Evolutionary conservation across 306 rosid species (phyloP), one percentile per base, ranked within the genome.

Genomic region (Begonia fuchsioides): DNA sequence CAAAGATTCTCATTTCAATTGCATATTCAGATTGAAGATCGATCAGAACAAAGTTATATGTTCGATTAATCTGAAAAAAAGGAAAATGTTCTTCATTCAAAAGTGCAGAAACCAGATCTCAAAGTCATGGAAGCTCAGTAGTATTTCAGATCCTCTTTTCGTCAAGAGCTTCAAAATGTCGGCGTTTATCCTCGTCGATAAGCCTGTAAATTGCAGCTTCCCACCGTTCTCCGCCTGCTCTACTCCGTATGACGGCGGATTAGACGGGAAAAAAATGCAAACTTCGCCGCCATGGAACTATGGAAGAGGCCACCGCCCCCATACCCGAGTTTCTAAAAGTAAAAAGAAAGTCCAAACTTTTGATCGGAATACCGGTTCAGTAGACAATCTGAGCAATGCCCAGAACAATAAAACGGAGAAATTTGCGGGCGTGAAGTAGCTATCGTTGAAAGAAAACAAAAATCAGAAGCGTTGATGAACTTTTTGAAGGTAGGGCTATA

Each of bases 241-340:
- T 49, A 88, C 46, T 5, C 66, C 62, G 12, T 88, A 88, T 32
- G 97, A 88, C 67, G 97, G 70, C 47, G 97, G 97, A 41, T 60
- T 71, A 39, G 97, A 95, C 16, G 95, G 97, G 14, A 84, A 88
- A n/a, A n/a, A 55, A 88, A 88, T 1, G 97, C 93, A 44, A 88
- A 88, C 74, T 81, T 88, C 17, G 95, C 93, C 60, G 97, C 95
- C 93, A 88, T 74, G 14, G n/a, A n/a, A n/a, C n/a, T n/a, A n/a
- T n/a, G n/a, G 97, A 81, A 32, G 97, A 88, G 57, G 95, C 76
- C 50, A 88, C 80, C 38, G 82, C 75, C 58, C 97, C 97, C 97
- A 88, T 82, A 41, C n/a, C 57, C 14, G 35, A 14, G 20, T 5
- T 13, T 14, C 38, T 44, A 8, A 15, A 12, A 7, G 15, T 12